Evolutionary conservation across 768 basidiomycete species (phyloP).

Genomic region (Tulasnella sp.): DNA sequence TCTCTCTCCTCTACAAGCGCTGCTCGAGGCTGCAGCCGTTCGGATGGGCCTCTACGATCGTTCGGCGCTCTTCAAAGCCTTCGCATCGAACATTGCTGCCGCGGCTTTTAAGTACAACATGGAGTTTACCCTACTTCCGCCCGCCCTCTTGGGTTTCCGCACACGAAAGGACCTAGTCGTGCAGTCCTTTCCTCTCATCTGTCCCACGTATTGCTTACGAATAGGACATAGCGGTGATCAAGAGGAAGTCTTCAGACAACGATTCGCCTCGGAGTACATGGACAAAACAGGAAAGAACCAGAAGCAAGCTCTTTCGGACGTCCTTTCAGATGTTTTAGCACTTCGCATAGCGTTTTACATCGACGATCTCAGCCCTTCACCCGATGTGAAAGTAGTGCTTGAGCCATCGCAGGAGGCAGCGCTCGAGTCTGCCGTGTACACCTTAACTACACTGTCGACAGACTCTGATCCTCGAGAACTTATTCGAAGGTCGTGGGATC

Average conservation of each 20-base stretch:
- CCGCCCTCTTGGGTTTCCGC: slow-evolving; percentile 63
- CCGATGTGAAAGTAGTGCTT: not conserved
- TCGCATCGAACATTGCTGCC: slow-evolving; percentile 64
- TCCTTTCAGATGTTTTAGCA: slow-evolving; percentile 59
- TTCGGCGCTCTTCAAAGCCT: slow-evolving; percentile 61
- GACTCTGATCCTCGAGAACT: slow-evolving; percentile 3
- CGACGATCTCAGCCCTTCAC: slow-evolving; percentile 23
- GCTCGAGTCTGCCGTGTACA: not conserved
- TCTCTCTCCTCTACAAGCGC: slow-evolving; percentile 33
- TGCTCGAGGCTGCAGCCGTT: slow-evolving; percentile 51
- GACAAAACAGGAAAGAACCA: not conserved
- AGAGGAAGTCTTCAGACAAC: not conserved
- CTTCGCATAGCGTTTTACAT: slow-evolving; percentile 44
- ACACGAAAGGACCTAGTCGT: slow-evolving; percentile 62
- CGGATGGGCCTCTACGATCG: slow-evolving; percentile 55
- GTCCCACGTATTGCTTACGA: slow-evolving; percentile 2
- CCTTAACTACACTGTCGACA: not conserved
- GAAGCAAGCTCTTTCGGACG: not conserved
- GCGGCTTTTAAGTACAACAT: slow-evolving; percentile 51
- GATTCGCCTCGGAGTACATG: slow-evolving; percentile 6
- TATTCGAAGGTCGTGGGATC: slow-evolving; percentile 40
- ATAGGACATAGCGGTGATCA: not conserved
- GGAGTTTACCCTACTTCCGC: slow-evolving; percentile 46
- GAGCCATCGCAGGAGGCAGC: not conserved
- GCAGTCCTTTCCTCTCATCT: slow-evolving; percentile 13